A percentile compares a stretch with the other conserved stretches of the same genome.
Evolutionary conservation across 2,329 filamentous ascomycete genomes (phyloP).

Genomic region (Tolypocladium guangdongense): DNA sequence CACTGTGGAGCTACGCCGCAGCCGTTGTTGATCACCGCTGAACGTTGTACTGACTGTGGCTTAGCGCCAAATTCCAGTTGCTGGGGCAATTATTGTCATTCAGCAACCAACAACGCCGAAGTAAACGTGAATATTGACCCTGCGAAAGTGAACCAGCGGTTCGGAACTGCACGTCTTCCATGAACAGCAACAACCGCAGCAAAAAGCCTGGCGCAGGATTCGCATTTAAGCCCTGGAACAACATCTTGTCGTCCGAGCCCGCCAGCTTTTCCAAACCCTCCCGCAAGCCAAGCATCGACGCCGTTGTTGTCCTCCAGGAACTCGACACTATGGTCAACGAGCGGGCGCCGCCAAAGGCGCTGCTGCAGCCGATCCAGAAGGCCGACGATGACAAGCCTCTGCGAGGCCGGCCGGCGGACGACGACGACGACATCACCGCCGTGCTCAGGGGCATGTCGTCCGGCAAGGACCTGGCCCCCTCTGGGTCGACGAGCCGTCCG

Average conservation of each 20-base stretch:
- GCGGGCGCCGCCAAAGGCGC: conserved; percentile 34
- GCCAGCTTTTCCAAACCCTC: conserved; percentile 9
- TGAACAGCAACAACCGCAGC: conserved; percentile 8
- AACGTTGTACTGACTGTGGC: too few relatives aligned
- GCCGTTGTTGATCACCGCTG: neutral
- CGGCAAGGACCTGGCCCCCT: conserved; percentile 12
- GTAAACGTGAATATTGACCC: conserved; percentile 8
- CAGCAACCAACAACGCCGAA: conserved; percentile 2
- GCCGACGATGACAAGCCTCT: conserved; percentile 16
- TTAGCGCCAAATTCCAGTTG: conserved; percentile 9
- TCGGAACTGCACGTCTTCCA: conserved; percentile 4
- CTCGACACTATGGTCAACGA: conserved; percentile 33
- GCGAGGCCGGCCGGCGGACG: conserved; percentile 18
- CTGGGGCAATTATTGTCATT: conserved; percentile 20
- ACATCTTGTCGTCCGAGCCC: conserved; percentile 12
- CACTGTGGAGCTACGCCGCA: neutral
- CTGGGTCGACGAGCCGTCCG: conserved; percentile 12
- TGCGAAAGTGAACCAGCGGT: conserved; percentile 3
- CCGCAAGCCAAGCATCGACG: neutral
- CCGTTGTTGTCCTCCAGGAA: conserved; percentile 5
- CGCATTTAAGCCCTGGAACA: conserved; percentile 20
- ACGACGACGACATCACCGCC: conserved; percentile 21
- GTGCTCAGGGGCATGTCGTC: conserved; percentile 18
- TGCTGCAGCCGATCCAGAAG: conserved; percentile 25
- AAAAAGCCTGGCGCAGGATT: conserved; percentile 19